Base-by-base conservation (phyloP, 371 early-diverging fungal species). In the Catenaria anguillulae region DNA sequence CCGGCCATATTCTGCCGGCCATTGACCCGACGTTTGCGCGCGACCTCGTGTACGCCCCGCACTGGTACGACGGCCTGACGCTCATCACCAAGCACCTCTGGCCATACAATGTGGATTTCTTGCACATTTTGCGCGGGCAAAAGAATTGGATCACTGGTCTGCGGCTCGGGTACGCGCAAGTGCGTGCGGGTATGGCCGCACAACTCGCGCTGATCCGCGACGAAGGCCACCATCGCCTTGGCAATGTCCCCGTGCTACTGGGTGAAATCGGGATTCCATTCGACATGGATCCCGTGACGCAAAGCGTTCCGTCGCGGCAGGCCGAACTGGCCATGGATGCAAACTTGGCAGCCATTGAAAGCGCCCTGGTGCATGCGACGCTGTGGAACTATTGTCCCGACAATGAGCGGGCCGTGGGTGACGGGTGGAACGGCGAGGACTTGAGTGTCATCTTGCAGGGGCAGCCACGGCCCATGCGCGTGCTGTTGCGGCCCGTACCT, bases 241-340 rank as follows among this genome's bases (percentile, higher is more conserved):
- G 73, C 33, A 64, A 36, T 17, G 52, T 50, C 29, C 52, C 52
- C 52, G 74, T 19, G 52, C 67, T 68, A 1, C 68, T 86, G 21
- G 87, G 87, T 23, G 87, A 87, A 67, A 82, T 81, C 55, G 87
- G 87, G 42, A 84, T 87, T 54, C 85, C 87, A 0, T 84, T 80
- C 61, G 86, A 87, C 60, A 77, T 87, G 76, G 74, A 83, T 60
- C 63, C 63, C 24, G 61, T 63, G 48, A 60, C 68, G n/a, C 58
- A 73, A 29, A 68, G 68, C 46, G 71, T 34, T 36, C 56, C 50
- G 62, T 35, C 15, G 64, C 74, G 0, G 54, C 72, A 34, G 70
- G 29, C 29, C 29, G 15, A 8, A 15, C 81, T 24, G 71, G 84
- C 85, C 0, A 71, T 85, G 78, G 86, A 87, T 68, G 83, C 82